phyloP scores from a whole-genome alignment of 495 filamentous ascomycete species.

The Aspergillus cavernicola region DNA sequence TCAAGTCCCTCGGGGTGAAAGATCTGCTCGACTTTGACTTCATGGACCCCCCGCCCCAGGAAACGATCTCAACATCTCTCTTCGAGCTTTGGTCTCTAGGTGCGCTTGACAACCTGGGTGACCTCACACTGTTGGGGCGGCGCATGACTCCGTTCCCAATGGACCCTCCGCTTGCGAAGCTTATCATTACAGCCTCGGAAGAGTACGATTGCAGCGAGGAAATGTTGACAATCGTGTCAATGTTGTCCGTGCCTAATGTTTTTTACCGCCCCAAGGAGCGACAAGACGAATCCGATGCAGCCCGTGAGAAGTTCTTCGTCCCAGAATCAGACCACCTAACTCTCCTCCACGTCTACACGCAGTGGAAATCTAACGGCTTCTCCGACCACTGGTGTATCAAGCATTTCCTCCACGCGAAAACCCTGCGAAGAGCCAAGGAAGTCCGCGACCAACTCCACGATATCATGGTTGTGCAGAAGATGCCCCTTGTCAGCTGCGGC shows the following conservation, averaged over 20 bases:
- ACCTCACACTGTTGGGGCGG: slow-evolving; percentile 79
- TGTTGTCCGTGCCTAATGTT: slow-evolving; percentile 94
- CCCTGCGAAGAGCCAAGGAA: slow-evolving; percentile 84
- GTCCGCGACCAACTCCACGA: slow-evolving; percentile 90
- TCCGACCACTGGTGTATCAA: slow-evolving; percentile 88
- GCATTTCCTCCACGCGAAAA: slow-evolving; percentile 92
- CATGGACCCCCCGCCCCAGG: slow-evolving; percentile 98
- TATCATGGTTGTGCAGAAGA: slow-evolving; percentile 92
- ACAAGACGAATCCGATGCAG: slow-evolving; percentile 92
- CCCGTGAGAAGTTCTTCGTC: slow-evolving; percentile 98
- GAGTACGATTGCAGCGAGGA: slow-evolving; percentile 94
- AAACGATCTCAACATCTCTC: slow-evolving; percentile 93
- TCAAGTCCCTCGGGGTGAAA: slow-evolving; percentile 93
- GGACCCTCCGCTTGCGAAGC: slow-evolving; percentile 90
- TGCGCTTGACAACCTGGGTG: slow-evolving; percentile 88
- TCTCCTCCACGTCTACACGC: slow-evolving; percentile 90
- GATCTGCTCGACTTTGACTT: slow-evolving; percentile 98
- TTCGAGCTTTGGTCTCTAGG: slow-evolving; percentile 98
- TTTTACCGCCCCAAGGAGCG: slow-evolving; percentile 98
- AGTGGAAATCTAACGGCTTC: slow-evolving; percentile 89
- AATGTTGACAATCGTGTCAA: slow-evolving; percentile 96
- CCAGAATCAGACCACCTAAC: slow-evolving; percentile 97
- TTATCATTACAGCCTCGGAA: slow-evolving; percentile 80
- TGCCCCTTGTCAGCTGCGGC: slow-evolving; percentile 82
- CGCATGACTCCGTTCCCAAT: slow-evolving; percentile 98